Evolutionary conservation across 257 asterid species (phyloP).

Genomic region (Solanum piurae): DNA sequence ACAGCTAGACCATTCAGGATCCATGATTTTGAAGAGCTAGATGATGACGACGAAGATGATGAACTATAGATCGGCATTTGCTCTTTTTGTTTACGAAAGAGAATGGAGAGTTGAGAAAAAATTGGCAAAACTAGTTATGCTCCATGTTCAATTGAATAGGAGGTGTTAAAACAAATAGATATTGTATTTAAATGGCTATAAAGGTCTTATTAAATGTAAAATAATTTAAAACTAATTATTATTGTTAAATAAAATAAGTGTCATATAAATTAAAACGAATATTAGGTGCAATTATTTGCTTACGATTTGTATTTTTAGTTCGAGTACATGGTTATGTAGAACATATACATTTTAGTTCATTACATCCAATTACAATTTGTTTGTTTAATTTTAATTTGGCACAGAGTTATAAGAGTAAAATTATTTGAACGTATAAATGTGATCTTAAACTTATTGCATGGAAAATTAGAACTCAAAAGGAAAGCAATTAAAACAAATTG

Average conservation of each 20-base stretch:
- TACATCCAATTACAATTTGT: too few relatives aligned
- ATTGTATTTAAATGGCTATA: background rate
- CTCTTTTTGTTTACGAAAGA: background rate
- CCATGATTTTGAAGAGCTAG: slow-evolving; percentile 42
- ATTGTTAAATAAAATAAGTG: too few relatives aligned
- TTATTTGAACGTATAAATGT: background rate
- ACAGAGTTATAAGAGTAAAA: background rate
- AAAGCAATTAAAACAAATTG: background rate
- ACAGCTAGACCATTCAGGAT: slow-evolving; percentile 38
- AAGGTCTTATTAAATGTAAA: background rate
- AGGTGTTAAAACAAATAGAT: background rate
- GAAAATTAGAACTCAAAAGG: background rate
- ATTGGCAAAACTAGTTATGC: background rate
- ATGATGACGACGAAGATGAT: slow-evolving; percentile 18
- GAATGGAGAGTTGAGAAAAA: background rate
- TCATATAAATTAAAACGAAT: too few relatives aligned
- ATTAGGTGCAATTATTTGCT: too few relatives aligned
- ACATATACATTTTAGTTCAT: too few relatives aligned
- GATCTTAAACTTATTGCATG: background rate
- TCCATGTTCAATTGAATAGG: background rate
- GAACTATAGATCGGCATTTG: slow-evolving; percentile 31
- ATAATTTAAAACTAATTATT: too few relatives aligned
- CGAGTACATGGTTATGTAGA: too few relatives aligned
- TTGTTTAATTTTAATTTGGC: too few relatives aligned
- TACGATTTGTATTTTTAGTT: too few relatives aligned